These are phyloP conservation scores for Hymenoscyphus occultus DNA, from an alignment of 2,329 filamentous ascomycete species.

Conservation along the genomic window DNA sequence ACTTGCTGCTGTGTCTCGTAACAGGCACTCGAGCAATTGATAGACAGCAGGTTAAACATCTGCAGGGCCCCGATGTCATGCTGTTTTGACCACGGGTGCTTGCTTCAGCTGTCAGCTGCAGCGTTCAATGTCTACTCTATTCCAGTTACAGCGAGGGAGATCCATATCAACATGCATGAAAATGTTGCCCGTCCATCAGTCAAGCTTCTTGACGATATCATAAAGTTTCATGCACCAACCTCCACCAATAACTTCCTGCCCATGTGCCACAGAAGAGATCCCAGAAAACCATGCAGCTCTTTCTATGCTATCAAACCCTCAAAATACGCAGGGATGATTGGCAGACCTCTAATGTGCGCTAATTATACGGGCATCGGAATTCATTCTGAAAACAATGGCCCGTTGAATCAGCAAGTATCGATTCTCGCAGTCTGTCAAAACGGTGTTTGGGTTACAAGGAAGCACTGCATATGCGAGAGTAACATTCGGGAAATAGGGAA, in stretches of 20 bases:
- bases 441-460: neutral
- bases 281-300: neutral
- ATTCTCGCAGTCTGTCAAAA: neutral
- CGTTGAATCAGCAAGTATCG: neutral
- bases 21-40: conserved; percentile 2
- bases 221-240: neutral
- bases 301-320: neutral
- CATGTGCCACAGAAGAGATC: neutral
- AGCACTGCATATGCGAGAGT: neutral
- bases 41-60: conserved; percentile 11
- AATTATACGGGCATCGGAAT: neutral
- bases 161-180: neutral
- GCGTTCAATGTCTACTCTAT: conserved; percentile 18
- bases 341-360: neutral
- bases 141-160: conserved; percentile 7
- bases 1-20: neutral
- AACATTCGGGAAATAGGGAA: neutral
- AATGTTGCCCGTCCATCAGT: neutral
- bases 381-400: neutral
- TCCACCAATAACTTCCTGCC: neutral
- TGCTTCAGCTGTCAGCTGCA: conserved; percentile 30
- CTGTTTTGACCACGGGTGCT: conserved; percentile 26
- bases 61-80: conserved; percentile 34
- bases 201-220: neutral
- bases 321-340: neutral